Percentiles rank a stretch among this genome's conserved stretches.
Conservation (phyloP, 139 green algal species). For the Coelastrella sp. region DNA sequence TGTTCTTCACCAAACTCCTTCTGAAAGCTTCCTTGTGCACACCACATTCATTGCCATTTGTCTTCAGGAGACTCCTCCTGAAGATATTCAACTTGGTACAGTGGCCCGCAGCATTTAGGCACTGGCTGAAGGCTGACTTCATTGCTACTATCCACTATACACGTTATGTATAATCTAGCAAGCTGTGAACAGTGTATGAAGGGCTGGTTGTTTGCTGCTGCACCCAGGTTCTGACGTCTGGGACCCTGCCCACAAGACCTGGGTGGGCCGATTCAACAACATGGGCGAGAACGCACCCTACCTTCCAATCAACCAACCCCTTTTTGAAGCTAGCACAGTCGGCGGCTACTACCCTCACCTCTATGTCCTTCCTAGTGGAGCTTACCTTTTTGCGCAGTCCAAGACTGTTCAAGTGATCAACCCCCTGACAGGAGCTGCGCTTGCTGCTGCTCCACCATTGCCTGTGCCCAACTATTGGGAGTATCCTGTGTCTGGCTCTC, state of each 20-base stretch:
- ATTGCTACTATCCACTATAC: too few species aligned
- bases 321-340: not conserved
- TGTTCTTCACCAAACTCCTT: too few species aligned
- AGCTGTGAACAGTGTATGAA: too few species aligned
- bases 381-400: conserved; percentile 9
- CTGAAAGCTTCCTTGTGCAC: too few species aligned
- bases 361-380: not conserved
- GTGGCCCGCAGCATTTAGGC: too few species aligned
- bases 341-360: conserved; percentile 31
- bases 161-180: too few species aligned
- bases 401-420: conserved; percentile 24
- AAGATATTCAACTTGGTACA: too few species aligned
- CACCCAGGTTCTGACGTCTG: conserved; percentile 22
- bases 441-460: not conserved
- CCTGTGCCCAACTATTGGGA: conserved; percentile 12
- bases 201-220: too few species aligned
- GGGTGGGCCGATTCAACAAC: conserved; percentile 20
- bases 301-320: conserved; percentile 29
- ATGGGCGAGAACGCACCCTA: conserved; percentile 16
- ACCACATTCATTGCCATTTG: too few species aligned
- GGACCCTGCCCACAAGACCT: conserved; percentile 28
- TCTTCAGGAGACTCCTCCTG: too few species aligned
- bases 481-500: conserved; percentile 9
- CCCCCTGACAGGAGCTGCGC: conserved; percentile 5
- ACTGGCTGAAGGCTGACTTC: too few species aligned